These are phyloP conservation scores for Cercospora beticola DNA, from an alignment of 2,329 filamentous ascomycete genomes.

Conservation along the genomic window DNA sequence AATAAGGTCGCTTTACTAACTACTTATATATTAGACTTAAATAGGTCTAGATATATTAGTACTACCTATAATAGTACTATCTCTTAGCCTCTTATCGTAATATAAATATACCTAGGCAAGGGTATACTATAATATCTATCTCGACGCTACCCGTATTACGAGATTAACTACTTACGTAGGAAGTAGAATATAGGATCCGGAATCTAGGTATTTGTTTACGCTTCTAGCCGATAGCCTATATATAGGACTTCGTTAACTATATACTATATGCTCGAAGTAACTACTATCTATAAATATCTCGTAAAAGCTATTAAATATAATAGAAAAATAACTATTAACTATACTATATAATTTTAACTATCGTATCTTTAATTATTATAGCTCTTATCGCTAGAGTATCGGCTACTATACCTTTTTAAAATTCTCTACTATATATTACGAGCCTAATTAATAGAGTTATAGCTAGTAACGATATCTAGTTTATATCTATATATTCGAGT, in stretches of 20 bases:
- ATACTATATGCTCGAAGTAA: not conserved
- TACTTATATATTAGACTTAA: not conserved
- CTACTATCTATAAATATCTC: not conserved
- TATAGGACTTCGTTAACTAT: not conserved
- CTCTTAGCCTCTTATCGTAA: not conserved
- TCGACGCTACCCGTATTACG: not conserved
- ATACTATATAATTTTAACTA: not conserved
- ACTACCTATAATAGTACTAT: not conserved
- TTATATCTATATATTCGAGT: not conserved
- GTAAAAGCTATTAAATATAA: not conserved
- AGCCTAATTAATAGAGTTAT: not conserved
- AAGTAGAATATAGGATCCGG: not conserved
- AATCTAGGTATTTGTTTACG: not conserved
- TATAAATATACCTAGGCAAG: not conserved
- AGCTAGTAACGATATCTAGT: not conserved
- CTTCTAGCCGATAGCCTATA: not conserved
- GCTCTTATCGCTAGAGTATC: not conserved
- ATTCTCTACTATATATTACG: not conserved
- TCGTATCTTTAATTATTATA: not conserved
- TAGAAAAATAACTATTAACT: not conserved
- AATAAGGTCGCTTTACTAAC: not conserved
- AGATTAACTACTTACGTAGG: not conserved
- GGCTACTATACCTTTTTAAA: not conserved
- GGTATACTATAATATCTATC: not conserved
- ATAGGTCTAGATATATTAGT: not conserved